Evolutionary conservation across 495 filamentous ascomycete genomes (phyloP).

Genomic region (Hypoxylon fuscum): DNA sequence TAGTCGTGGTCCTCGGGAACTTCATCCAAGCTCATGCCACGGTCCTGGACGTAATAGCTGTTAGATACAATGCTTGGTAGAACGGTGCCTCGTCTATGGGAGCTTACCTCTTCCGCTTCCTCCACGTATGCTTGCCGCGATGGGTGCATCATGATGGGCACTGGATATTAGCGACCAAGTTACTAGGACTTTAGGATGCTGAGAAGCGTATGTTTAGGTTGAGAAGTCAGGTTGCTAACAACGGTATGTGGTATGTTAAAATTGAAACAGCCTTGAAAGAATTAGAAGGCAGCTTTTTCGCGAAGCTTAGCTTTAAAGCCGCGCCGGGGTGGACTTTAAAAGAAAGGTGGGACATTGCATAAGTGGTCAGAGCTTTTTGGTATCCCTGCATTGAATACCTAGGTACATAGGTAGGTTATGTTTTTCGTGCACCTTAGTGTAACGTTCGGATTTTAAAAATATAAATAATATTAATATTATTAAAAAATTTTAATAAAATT

Average conservation of each 20-base stretch:
- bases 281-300: slow-evolving; percentile 7
- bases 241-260: too few species aligned
- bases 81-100: slow-evolving; percentile 21
- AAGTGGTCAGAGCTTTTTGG: slow-evolving; percentile 23
- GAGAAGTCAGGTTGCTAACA: background rate
- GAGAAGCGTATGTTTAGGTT: background rate
- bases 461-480: too few species aligned
- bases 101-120: slow-evolving; percentile 78
- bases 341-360: background rate
- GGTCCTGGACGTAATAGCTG: slow-evolving; percentile 52
- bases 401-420: too few species aligned
- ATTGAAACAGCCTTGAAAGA: too few species aligned
- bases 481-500: too few species aligned
- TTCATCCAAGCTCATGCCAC: slow-evolving; percentile 80
- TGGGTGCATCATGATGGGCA: slow-evolving; percentile 78
- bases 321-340: slow-evolving; percentile 1
- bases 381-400: too few species aligned
- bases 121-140: slow-evolving; percentile 95
- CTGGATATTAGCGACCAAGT: background rate
- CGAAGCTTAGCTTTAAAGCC: slow-evolving; percentile 3
- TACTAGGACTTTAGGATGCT: background rate
- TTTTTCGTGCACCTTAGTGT: too few species aligned
- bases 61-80: slow-evolving; percentile 44
- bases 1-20: slow-evolving; percentile 89
- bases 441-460: too few species aligned